These are phyloP conservation scores for Penicillium diatomitis DNA, from an alignment of 495 filamentous ascomycete species.

Conservation along the genomic window DNA sequence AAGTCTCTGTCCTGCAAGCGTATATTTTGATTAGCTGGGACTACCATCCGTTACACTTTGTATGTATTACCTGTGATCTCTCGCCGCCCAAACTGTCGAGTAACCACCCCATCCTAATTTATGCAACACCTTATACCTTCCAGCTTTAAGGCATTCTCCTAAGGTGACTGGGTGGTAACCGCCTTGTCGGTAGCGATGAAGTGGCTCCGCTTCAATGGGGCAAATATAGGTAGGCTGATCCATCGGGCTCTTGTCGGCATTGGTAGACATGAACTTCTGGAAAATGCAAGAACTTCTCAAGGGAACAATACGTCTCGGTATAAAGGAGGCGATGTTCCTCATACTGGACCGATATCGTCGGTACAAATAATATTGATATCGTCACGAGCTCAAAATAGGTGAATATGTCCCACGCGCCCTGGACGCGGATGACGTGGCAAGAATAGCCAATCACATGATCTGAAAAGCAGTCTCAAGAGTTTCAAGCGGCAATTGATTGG, in stretches of 20 bases:
- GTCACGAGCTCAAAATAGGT: not conserved
- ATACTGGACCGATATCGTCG: not conserved
- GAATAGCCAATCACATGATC: slow-evolving; percentile 7
- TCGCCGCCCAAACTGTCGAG: slow-evolving; percentile 43
- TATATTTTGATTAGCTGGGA: slow-evolving; percentile 9
- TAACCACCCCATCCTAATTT: slow-evolving; percentile 41
- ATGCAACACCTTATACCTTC: slow-evolving; percentile 36
- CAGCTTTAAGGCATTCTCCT: slow-evolving; percentile 25
- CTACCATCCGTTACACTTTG: slow-evolving; percentile 2
- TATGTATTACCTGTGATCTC: slow-evolving; percentile 24
- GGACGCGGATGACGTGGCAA: slow-evolving; percentile 5
- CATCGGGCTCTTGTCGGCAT: slow-evolving; percentile 9
- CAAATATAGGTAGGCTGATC: slow-evolving; percentile 10
- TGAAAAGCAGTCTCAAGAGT: not conserved
- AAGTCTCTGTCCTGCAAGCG: slow-evolving; percentile 11
- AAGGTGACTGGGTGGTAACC: slow-evolving; percentile 39
- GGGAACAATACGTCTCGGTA: slow-evolving; percentile 4
- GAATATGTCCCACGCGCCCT: slow-evolving; percentile 4
- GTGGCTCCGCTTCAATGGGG: slow-evolving; percentile 15
- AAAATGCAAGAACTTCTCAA: slow-evolving; percentile 6
- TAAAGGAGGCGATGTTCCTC: slow-evolving; percentile 4
- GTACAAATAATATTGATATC: not conserved
- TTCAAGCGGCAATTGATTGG: slow-evolving; percentile 2
- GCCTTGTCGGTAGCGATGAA: slow-evolving; percentile 24
- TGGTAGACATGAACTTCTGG: slow-evolving; percentile 9